These are phyloP conservation scores for Neonectria magnoliae DNA, from an alignment of 2,329 filamentous ascomycete species.

Conservation along the genomic window DNA sequence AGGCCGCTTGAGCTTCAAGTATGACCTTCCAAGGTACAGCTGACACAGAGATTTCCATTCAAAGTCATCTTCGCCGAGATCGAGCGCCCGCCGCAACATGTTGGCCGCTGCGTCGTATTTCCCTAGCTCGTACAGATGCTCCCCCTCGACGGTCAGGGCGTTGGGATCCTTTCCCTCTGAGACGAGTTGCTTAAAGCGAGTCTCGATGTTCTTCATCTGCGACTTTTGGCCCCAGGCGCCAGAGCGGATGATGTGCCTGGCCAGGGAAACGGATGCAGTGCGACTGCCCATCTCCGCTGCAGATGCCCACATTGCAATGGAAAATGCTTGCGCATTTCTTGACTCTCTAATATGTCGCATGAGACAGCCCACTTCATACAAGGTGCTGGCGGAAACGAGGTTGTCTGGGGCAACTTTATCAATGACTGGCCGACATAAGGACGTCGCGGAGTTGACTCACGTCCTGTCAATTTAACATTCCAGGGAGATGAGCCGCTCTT, in stretches of 20 bases:
- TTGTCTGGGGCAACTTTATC: slow-evolving; percentile 28
- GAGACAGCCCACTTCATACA: slow-evolving; percentile 46
- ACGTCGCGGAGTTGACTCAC: slow-evolving; percentile 31
- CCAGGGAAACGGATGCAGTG: slow-evolving; percentile 45
- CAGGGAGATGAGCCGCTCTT: slow-evolving; percentile 34
- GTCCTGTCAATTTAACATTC: slow-evolving; percentile 29
- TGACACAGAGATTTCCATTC: slow-evolving; percentile 43
- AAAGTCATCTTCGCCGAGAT: slow-evolving; percentile 31
- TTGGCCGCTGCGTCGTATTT: slow-evolving; percentile 37
- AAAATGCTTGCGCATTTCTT: slow-evolving; percentile 26
- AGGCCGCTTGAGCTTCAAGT: slow-evolving; percentile 33
- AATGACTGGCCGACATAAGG: slow-evolving; percentile 3
- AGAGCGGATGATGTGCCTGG: slow-evolving; percentile 33
- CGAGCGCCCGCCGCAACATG: slow-evolving; percentile 41
- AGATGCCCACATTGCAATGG: slow-evolving; percentile 43
- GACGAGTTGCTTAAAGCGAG: slow-evolving; percentile 46
- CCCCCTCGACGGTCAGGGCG: slow-evolving; percentile 49
- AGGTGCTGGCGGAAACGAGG: slow-evolving; percentile 25
- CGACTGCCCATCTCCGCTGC: slow-evolving; percentile 46
- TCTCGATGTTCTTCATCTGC: slow-evolving; percentile 35
- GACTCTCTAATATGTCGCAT: slow-evolving; percentile 30
- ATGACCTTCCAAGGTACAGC: slow-evolving; percentile 40
- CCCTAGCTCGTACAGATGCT: slow-evolving; percentile 39
- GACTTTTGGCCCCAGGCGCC: slow-evolving; percentile 33
- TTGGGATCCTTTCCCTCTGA: slow-evolving; percentile 45